These are phyloP conservation scores for Penicillium dipodomyicola DNA, from an alignment of 495 filamentous ascomycete species.

Conservation along the genomic window DNA sequence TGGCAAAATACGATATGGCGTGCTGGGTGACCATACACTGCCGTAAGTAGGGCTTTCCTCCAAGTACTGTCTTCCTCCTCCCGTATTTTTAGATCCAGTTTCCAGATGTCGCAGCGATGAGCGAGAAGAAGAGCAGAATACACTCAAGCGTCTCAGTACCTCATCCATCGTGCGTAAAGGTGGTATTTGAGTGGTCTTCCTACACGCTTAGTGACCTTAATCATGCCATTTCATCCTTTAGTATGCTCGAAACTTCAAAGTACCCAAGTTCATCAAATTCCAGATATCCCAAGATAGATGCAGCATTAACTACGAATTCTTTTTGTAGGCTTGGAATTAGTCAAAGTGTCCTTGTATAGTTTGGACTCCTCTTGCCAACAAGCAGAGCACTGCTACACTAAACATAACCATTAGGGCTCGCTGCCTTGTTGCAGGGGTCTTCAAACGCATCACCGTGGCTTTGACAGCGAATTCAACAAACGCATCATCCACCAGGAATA, in stretches of 20 bases:
- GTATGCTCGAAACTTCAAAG: conserved; percentile 55
- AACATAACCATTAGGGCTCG: background rate
- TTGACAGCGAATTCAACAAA: too few species aligned
- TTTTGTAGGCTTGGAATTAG: conserved; percentile 19
- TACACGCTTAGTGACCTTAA: conserved; percentile 35
- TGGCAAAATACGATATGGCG: too few species aligned
- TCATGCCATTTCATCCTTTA: conserved; percentile 45
- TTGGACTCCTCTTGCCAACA: background rate
- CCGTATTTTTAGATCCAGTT: conserved; percentile 41
- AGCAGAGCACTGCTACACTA: background rate
- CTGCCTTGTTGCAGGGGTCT: too few species aligned
- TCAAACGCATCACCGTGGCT: too few species aligned
- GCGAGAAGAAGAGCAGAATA: conserved; percentile 32
- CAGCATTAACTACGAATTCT: conserved; percentile 5
- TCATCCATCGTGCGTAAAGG: conserved; percentile 56
- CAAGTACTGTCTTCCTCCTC: conserved; percentile 41
- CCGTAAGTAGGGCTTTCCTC: conserved; percentile 26
- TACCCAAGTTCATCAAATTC: conserved; percentile 60
- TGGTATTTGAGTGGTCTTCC: conserved; percentile 52
- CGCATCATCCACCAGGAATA: too few species aligned
- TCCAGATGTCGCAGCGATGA: conserved; percentile 51
- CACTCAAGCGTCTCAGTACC: conserved; percentile 46
- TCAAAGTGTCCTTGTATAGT: conserved; percentile 7
- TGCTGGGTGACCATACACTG: too few species aligned
- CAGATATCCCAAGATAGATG: conserved; percentile 56